Evolutionary conservation across 495 filamentous ascomycete species (phyloP).

Genomic region (Penicillium taxi): DNA sequence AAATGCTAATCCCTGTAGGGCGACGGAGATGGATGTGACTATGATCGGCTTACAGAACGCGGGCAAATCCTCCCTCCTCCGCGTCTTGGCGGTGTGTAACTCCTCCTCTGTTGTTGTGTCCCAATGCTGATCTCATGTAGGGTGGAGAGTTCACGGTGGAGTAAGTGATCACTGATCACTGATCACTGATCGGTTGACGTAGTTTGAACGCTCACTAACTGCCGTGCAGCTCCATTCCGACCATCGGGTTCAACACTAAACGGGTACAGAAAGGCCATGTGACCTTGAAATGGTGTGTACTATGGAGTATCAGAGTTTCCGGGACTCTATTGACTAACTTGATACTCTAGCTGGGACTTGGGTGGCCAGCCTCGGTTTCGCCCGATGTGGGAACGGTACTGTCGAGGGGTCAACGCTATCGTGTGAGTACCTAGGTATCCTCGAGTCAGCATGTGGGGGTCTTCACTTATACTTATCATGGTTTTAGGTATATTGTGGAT

Average conservation of each 20-base stretch:
- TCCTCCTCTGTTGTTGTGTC: neutral
- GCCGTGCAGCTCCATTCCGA: conserved; percentile 80
- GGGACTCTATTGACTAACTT: neutral
- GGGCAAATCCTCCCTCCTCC: conserved; percentile 89
- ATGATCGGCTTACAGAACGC: conserved; percentile 99
- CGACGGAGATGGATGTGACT: conserved; percentile 98
- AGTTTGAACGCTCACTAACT: conserved; percentile 34
- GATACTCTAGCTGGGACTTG: conserved; percentile 72
- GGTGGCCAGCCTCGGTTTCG: conserved; percentile 95
- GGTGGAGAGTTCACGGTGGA: conserved; percentile 98
- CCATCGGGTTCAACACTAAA: conserved; percentile 99
- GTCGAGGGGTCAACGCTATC: conserved; percentile 93
- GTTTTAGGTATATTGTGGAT: conserved; percentile 78
- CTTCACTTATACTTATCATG: neutral
- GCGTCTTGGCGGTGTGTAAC: conserved; percentile 81
- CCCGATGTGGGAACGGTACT: conserved; percentile 99
- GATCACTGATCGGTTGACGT: too few relatives aligned
- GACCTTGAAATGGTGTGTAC: conserved; percentile 80
- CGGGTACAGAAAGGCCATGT: conserved; percentile 96
- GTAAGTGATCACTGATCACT: conserved; percentile 51
- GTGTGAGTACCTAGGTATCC: conserved; percentile 49
- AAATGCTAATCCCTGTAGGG: conserved; percentile 49
- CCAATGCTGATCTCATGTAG: conserved; percentile 42
- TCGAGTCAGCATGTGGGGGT: too few relatives aligned
- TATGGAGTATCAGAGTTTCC: neutral